Percentiles rank a stretch among this genome's conserved stretches.
These are phyloP conservation scores for Plantago major DNA, from an alignment of 257 asterid genomes.

Conservation along the genomic window DNA sequence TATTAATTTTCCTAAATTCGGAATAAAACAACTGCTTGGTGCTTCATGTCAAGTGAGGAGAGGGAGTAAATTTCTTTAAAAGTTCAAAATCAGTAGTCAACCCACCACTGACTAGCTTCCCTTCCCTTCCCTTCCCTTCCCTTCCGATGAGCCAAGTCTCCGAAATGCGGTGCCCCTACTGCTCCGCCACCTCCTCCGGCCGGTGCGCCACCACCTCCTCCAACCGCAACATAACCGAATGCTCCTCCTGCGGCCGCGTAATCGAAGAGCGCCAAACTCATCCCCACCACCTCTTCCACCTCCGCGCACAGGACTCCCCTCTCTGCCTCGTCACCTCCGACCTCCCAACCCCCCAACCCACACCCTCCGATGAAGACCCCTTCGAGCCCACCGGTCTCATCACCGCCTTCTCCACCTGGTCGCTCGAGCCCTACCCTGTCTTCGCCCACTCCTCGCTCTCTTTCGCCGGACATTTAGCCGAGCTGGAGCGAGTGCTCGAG, in stretches of 20 bases:
- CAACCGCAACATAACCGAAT: slow-evolving; percentile 72
- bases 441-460: slow-evolving; percentile 71
- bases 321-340: slow-evolving; percentile 95
- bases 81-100: too few relatives aligned
- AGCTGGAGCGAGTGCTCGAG: slow-evolving; percentile 90
- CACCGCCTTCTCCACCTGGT: slow-evolving; percentile 97
- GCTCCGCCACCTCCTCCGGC: slow-evolving; percentile 59
- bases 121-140: too few relatives aligned
- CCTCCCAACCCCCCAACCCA: slow-evolving; percentile 50
- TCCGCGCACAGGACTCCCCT: slow-evolving; percentile 88
- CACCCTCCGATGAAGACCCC: slow-evolving; percentile 72
- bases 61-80: too few relatives aligned
- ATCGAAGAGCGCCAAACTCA: slow-evolving; percentile 80
- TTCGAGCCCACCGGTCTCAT: slow-evolving; percentile 87
- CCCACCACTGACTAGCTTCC: too few relatives aligned
- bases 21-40: too few relatives aligned
- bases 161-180: slow-evolving; percentile 92
- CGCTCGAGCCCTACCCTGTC: slow-evolving; percentile 82
- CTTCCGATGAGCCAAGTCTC: background rate
- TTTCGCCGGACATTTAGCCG: slow-evolving; percentile 89
- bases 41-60: too few relatives aligned
- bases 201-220: slow-evolving; percentile 71
- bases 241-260: slow-evolving; percentile 85
- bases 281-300: slow-evolving; percentile 93
- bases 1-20: too few relatives aligned